Percentiles rank a stretch among this genome's conserved stretches.
phyloP scores from a whole-genome alignment of 2,329 filamentous ascomycete species.

The Nakataea oryzae region DNA sequence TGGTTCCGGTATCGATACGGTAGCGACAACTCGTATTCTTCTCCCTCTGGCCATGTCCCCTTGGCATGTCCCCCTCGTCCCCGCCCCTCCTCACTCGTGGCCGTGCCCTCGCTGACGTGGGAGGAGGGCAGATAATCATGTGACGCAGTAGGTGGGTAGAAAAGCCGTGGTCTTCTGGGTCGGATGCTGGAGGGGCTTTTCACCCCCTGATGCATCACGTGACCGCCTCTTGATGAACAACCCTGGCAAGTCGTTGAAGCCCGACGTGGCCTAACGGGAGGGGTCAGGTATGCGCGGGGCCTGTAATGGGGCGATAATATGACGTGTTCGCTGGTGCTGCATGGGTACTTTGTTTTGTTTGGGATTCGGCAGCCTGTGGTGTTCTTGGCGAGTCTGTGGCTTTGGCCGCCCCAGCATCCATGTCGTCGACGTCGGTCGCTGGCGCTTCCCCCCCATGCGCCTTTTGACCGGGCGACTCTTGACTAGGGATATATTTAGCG shows the following conservation, averaged over 20 bases:
- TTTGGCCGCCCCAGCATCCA: background rate
- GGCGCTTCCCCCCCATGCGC: no score
- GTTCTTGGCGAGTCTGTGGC: background rate
- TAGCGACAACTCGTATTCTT: background rate
- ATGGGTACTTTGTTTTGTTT: background rate
- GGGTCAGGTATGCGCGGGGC: background rate
- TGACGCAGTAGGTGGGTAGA: background rate
- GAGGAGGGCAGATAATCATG: background rate
- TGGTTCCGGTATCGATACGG: background rate
- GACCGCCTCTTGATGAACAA: background rate
- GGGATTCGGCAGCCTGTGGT: no score
- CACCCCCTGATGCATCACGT: background rate
- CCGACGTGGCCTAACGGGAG: background rate
- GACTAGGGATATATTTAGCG: background rate
- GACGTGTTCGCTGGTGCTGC: background rate
- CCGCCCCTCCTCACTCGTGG: no score
- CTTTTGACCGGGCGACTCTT: background rate
- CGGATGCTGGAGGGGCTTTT: background rate
- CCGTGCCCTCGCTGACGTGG: background rate
- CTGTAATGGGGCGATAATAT: background rate
- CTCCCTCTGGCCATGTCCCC: no score
- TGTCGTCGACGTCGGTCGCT: background rate
- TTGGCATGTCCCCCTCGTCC: background rate
- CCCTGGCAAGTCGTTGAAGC: background rate
- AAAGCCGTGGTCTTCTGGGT: background rate